Evolutionary conservation across 2,329 filamentous ascomycete genomes (phyloP).

Genomic region (Botryotinia globosa): DNA sequence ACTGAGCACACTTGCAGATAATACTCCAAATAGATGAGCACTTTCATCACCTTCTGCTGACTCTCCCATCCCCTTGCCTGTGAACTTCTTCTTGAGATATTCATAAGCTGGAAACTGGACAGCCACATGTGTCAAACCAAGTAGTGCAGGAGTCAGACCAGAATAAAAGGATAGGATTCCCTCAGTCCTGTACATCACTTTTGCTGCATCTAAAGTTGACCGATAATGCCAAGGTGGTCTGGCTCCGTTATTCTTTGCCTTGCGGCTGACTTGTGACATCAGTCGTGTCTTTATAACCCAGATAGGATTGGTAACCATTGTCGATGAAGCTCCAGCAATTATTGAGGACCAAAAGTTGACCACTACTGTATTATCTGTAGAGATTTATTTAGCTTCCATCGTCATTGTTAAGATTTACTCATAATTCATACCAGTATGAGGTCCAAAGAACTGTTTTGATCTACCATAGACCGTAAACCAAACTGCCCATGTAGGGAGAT

Average conservation of each 20-base stretch:
- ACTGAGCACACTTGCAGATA: slow-evolving; percentile 85
- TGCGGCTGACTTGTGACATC: slow-evolving; percentile 81
- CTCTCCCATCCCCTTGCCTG: slow-evolving; percentile 81
- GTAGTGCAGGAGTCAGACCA: slow-evolving; percentile 83
- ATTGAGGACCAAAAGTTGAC: slow-evolving; percentile 88
- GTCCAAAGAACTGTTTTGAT: slow-evolving; percentile 70
- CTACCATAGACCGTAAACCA: slow-evolving; percentile 97
- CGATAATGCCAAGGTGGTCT: slow-evolving; percentile 86
- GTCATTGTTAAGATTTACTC: background rate
- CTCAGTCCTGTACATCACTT: slow-evolving; percentile 93
- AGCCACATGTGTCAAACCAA: slow-evolving; percentile 91
- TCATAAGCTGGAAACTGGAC: slow-evolving; percentile 98
- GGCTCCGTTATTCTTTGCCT: slow-evolving; percentile 50
- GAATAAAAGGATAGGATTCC: slow-evolving; percentile 92
- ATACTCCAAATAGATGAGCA: slow-evolving; percentile 77
- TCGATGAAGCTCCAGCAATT: slow-evolving; percentile 87
- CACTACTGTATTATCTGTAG: slow-evolving; percentile 68
- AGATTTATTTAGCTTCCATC: slow-evolving; percentile 23
- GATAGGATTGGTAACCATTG: slow-evolving; percentile 92
- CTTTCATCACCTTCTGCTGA: slow-evolving; percentile 53
- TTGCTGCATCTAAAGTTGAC: slow-evolving; percentile 84
- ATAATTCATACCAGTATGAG: slow-evolving; percentile 56
- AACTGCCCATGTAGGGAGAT: slow-evolving; percentile 96
- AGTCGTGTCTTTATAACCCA: slow-evolving; percentile 99
- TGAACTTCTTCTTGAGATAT: slow-evolving; percentile 86